These are phyloP conservation scores for Kwoniella dejecticola DNA, from an alignment of 768 basidiomycete species.

Conservation along the genomic window DNA sequence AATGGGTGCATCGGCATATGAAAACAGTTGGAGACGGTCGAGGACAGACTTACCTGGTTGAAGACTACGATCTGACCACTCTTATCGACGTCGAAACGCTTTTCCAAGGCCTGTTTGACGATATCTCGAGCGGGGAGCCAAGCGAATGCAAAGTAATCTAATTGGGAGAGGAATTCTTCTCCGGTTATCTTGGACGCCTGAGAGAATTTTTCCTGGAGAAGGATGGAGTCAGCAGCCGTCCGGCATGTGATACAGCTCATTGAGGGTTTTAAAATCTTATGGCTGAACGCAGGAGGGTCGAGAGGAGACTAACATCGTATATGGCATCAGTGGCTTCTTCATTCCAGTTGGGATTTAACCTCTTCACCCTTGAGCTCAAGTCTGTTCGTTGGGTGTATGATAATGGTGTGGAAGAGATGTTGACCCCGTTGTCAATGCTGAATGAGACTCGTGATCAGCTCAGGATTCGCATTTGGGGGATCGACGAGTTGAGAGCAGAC, in stretches of 20 bases:
- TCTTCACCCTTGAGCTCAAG: conserved; percentile 76
- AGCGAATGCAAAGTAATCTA: conserved; percentile 80
- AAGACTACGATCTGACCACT: conserved; percentile 78
- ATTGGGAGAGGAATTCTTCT: conserved; percentile 73
- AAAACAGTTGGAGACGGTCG: no score
- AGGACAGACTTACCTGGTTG: conserved; percentile 60
- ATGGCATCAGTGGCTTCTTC: conserved; percentile 67
- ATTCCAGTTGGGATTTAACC: conserved; percentile 92
- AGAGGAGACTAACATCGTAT: conserved; percentile 66
- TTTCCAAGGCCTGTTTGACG: conserved; percentile 65
- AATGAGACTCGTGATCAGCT: no score
- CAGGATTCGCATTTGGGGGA: no score
- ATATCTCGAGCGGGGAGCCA: conserved; percentile 91
- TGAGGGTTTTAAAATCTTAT: conserved; percentile 1
- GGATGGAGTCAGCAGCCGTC: no score
- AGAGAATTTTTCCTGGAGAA: conserved; percentile 67
- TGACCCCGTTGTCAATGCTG: conserved; percentile 93
- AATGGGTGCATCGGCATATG: no score
- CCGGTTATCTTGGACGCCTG: conserved; percentile 82
- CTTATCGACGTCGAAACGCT: conserved; percentile 66
- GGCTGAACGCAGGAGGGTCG: no score
- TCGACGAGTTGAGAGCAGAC: background rate
- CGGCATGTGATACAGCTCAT: no score
- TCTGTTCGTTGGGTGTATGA: conserved; percentile 79
- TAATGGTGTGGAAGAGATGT: conserved; percentile 67